Evolutionary conservation across 2,329 filamentous ascomycete genomes (phyloP).

Genomic region (Hypoxylon sp.): DNA sequence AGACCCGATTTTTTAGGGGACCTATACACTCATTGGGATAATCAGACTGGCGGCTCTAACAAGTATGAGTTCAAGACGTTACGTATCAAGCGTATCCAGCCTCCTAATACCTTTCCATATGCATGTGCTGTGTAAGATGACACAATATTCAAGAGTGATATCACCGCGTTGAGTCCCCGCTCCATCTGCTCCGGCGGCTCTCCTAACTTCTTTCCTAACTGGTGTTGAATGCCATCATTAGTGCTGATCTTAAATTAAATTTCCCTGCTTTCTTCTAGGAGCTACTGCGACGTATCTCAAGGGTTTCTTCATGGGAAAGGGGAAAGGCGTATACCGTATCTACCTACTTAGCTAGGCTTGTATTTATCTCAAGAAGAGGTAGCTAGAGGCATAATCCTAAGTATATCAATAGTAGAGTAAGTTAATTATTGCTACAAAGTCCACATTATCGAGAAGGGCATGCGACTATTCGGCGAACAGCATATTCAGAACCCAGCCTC

Average conservation of each 20-base stretch:
- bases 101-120: neutral
- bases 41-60: conserved; percentile 19
- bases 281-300: neutral
- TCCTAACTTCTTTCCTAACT: conserved; percentile 26
- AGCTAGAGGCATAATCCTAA: neutral
- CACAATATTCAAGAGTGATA: conserved; percentile 25
- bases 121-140: conserved; percentile 12
- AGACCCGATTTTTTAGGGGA: conserved; percentile 40
- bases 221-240: conserved; percentile 22
- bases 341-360: neutral
- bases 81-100: neutral
- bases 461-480: neutral
- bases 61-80: conserved; percentile 22
- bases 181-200: conserved; percentile 36
- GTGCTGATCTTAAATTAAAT: conserved; percentile 7
- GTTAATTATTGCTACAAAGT: neutral
- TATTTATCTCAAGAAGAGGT: neutral
- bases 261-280: neutral
- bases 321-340: neutral
- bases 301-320: neutral
- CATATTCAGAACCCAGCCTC: too few species aligned
- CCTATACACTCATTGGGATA: conserved; percentile 10
- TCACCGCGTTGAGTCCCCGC: conserved; percentile 23
- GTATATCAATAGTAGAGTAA: neutral
- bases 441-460: neutral